Evolutionary conservation across 1,139 yeast species (phyloP), one percentile per base, ranked within the genome.

Genomic region (Candida sp.): DNA sequence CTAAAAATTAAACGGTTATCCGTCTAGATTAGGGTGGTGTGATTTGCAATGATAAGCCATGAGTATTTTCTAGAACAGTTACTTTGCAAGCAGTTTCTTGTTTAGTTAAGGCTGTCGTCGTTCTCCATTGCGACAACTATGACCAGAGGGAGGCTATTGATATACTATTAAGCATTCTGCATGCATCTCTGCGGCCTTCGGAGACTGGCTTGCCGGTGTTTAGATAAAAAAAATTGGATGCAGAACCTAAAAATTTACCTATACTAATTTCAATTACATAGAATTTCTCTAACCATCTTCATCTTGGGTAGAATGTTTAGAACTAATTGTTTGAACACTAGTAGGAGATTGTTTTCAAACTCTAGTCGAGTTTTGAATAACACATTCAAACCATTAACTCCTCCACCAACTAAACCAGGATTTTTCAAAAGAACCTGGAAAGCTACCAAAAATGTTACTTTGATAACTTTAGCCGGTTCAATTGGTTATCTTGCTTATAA

Each of bases 401-500:
- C 43, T 15, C 43, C 39, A 21, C 46, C 46, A 35, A 45, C 38
- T 45, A 49, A 50, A 33, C 50, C 52, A 5, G 52, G 60, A 4
- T 51, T 56, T 12, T 47, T 63, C 40, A 52, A 57, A 32, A 54
- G 54, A 35, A 49, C 63, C 7, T 60, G 73, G 64, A 65, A 56
- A 41, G 63, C 56, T 47, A 54, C 73, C 38, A 62, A 63, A 43
- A 55, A 64, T 37, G 50, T 61, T 15, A 48, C 68, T 19, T 53
- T 58, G 8, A 51, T 68, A 33, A 43, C 73, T 2, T 49, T 68
- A 5, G 43, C 66, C 9, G 75, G 68, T 37, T 55, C 68, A 11
- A 63, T 75, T 40, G 83, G 77, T 3, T 77, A 76, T 53, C 61
- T 84, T 45, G 67, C 77, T 27, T 81, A 76, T 61, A 74, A 77